Base-by-base conservation (phyloP, 73 alveolate genomes). In the Durusdinium trenchii region DNA sequence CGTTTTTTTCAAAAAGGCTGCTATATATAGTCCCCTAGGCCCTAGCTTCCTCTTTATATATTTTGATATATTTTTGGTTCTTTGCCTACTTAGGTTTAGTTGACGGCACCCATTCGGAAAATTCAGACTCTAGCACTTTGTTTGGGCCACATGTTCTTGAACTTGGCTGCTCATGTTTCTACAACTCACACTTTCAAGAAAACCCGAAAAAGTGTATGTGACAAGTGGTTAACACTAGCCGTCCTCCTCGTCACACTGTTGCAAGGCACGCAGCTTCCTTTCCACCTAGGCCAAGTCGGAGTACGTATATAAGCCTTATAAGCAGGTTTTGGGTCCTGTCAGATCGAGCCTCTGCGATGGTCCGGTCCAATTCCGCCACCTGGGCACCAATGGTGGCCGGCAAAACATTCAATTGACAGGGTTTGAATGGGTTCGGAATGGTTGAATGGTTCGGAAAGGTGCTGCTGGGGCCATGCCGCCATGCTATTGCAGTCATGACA, bases 341-440 rank as follows among this genome's bases (percentile, higher is more conserved):
- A 16, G 40, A 54, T 23, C 69, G 23, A 54, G 76, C 94, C 94
- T 84, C 94, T 42, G 75, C 46, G 69, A 84, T 78, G 12, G 78
- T 52, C 32, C 94, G 94, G 52, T 84, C 94, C 94, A 52, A n/a
- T 20, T 84, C 94, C 18, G 48, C 78, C 50, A 84, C 94, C 94
- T 84, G 52, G 38, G 76, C 40, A n/a, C n/a, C n/a, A n/a, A n/a
- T n/a, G n/a, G n/a, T n/a, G n/a, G n/a, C n/a, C n/a, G n/a, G n/a
- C n/a, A n/a, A n/a, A n/a, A n/a, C n/a, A n/a, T n/a, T n/a, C n/a
- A n/a, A n/a, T n/a, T n/a, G n/a, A n/a, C n/a, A n/a, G n/a, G n/a
- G n/a, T 23, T 4, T 62, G 76, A 4, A 10, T 20, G 23, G 23
- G 67, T 20, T 54, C 30, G 30, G 30, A 10, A 10, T 54, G 30